Conservation (phyloP, 2,329 filamentous ascomycete species). For the Proliferodiscus dingleyae region DNA sequence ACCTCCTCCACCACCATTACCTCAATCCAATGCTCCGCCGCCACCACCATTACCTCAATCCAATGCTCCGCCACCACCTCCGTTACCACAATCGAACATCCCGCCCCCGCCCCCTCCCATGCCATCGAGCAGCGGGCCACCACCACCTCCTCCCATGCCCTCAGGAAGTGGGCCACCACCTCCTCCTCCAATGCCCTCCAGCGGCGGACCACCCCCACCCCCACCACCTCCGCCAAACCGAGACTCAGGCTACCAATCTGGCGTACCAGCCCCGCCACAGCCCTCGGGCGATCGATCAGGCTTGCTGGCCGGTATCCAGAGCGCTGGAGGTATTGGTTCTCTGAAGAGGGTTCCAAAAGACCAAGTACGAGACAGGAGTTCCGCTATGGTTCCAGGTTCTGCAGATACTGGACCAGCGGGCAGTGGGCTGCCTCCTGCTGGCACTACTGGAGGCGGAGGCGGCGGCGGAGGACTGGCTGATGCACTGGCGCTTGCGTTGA, state of each 20-base stretch:
- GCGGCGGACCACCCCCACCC: no score
- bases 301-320: slow-evolving; percentile 67
- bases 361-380: slow-evolving; percentile 69
- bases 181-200: no score
- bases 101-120: no score
- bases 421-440: slow-evolving; percentile 47
- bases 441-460: no score
- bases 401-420: slow-evolving; percentile 46
- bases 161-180: no score
- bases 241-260: no score
- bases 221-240: no score
- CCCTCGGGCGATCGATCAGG: slow-evolving; percentile 49
- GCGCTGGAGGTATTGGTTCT: slow-evolving; percentile 59
- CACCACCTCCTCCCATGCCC: no score
- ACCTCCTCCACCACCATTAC: slow-evolving; percentile 34
- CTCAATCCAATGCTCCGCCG: slow-evolving; percentile 31
- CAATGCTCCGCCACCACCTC: slow-evolving; percentile 34
- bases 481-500: slow-evolving; percentile 71
- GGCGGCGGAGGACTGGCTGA: slow-evolving; percentile 68
- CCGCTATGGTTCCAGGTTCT: slow-evolving; percentile 52
- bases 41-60: slow-evolving; percentile 36
- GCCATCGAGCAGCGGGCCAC: slow-evolving; percentile 31
- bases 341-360: slow-evolving; percentile 71
- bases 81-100: no score
- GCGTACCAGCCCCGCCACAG: slow-evolving; percentile 42